phyloP scores from a whole-genome alignment of 805 yeast species.

The Saccharomycopsis fermentans region DNA sequence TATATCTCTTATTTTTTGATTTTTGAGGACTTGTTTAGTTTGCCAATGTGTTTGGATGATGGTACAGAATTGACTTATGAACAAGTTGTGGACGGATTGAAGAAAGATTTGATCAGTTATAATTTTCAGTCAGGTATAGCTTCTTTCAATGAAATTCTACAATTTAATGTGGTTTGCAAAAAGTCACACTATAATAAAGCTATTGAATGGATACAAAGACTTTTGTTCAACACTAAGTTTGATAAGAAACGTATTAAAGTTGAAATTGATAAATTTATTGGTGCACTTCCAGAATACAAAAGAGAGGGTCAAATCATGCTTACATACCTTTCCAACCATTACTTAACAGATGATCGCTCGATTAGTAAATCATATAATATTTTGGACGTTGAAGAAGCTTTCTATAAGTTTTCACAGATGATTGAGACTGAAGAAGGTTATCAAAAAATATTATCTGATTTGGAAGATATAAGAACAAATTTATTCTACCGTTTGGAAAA shows the following conservation, averaged over 20 bases:
- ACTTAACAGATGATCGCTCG: constrained; percentile 48
- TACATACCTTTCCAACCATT: constrained; percentile 47
- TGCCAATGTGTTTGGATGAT: constrained; percentile 58
- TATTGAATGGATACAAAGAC: constrained; percentile 64
- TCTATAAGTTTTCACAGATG: constrained; percentile 36
- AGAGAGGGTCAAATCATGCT: constrained; percentile 58
- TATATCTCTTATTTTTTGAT: constrained; percentile 59
- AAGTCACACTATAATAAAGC: constrained; percentile 54
- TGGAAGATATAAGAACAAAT: constrained; percentile 41
- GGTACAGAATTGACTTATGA: constrained; percentile 58
- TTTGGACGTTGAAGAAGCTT: constrained; percentile 50
- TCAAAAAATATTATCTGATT: constrained; percentile 34
- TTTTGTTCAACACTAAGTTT: constrained; percentile 56
- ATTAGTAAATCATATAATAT: constrained; percentile 57
- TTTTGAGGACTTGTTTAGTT: constrained; percentile 54
- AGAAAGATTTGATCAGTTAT: constrained; percentile 61
- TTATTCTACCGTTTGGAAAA: constrained; percentile 43
- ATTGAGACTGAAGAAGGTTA: constrained; percentile 45
- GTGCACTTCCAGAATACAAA: constrained; percentile 50
- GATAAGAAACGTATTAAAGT: constrained; percentile 65
- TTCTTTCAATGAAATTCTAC: constrained; percentile 56
- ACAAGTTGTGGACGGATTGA: constrained; percentile 61
- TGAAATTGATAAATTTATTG: constrained; percentile 50
- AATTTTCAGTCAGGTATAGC: constrained; percentile 47
- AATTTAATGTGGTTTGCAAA: constrained; percentile 52